Conservation (phyloP, 768 basidiomycete species). For the Podaxis rugospora region DNA sequence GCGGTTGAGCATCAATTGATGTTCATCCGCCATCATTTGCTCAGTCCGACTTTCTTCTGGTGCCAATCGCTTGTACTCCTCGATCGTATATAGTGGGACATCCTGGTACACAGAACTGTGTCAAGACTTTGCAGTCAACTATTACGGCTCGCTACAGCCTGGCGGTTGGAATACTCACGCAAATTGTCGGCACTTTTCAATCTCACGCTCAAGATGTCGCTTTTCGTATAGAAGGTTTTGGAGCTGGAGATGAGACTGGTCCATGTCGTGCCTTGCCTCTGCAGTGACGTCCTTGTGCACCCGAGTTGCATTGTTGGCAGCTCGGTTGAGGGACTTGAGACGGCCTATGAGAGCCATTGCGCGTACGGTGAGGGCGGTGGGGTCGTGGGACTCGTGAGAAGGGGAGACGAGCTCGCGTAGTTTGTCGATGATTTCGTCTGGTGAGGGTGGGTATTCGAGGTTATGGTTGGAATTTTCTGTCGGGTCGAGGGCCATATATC, state of each 20-base stretch:
- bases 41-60: slow-evolving; percentile 61
- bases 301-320: slow-evolving; percentile 67
- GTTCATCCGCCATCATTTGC: slow-evolving; percentile 61
- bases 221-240: slow-evolving; percentile 90
- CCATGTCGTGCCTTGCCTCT: slow-evolving; percentile 84
- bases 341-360: slow-evolving; percentile 75
- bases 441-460: slow-evolving; percentile 22
- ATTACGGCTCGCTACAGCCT: not conserved
- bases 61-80: slow-evolving; percentile 67
- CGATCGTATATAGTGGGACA: slow-evolving; percentile 64
- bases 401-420: slow-evolving; percentile 61
- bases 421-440: slow-evolving; percentile 53
- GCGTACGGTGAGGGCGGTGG: slow-evolving; percentile 52
- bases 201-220: slow-evolving; percentile 85
- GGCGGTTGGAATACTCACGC: slow-evolving; percentile 54
- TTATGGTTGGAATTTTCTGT: slow-evolving; percentile 2
- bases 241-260: slow-evolving; percentile 79
- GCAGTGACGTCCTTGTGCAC: slow-evolving; percentile 65
- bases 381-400: slow-evolving; percentile 37
- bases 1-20: slow-evolving; percentile 85
- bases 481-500: not conserved
- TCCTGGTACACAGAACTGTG: slow-evolving; percentile 85
- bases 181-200: slow-evolving; percentile 89
- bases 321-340: slow-evolving; percentile 75
- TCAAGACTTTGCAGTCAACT: slow-evolving; percentile 1